A percentile compares a stretch with the other conserved stretches of the same genome.
Conservation (phyloP, 345 rosid genomes). For the Murraya koenigii region DNA sequence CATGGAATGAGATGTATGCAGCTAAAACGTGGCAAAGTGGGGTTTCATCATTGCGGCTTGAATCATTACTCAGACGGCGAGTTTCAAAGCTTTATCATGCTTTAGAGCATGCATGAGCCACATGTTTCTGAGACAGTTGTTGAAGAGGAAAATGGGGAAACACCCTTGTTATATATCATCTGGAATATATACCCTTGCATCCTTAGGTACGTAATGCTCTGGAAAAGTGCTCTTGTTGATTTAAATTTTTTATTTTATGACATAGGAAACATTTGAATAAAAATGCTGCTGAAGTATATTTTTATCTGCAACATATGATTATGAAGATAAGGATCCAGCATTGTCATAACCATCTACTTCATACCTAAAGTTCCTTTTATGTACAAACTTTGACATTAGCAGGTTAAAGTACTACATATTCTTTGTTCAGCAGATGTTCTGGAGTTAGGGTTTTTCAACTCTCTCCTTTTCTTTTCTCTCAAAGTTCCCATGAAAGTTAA, state of each 20-base stretch:
- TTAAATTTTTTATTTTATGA: not conserved
- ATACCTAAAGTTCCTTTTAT: not conserved
- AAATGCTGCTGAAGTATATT: not conserved
- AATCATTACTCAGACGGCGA: slow-evolving; percentile 62
- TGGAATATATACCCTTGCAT: slow-evolving; percentile 10
- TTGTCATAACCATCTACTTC: too few relatives aligned
- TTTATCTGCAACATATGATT: not conserved
- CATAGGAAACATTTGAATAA: not conserved
- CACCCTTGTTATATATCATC: not conserved
- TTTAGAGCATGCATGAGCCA: slow-evolving; percentile 40
- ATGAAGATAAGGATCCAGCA: not conserved
- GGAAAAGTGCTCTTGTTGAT: not conserved
- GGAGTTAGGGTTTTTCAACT: not conserved
- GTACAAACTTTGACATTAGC: not conserved
- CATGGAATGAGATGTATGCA: slow-evolving; percentile 78
- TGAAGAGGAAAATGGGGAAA: not conserved
- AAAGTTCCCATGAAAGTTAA: not conserved
- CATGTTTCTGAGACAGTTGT: slow-evolving; percentile 17
- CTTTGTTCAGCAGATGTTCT: not conserved
- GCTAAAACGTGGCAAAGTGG: slow-evolving; percentile 60
- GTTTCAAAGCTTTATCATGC: slow-evolving; percentile 49
- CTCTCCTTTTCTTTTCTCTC: not conserved
- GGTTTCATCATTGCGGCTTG: slow-evolving; percentile 62
- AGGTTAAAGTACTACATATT: not conserved
- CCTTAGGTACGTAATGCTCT: slow-evolving; percentile 13